Evolutionary conservation across 2,329 filamentous ascomycete species (phyloP).

Genomic region (Fusarium sp.): DNA sequence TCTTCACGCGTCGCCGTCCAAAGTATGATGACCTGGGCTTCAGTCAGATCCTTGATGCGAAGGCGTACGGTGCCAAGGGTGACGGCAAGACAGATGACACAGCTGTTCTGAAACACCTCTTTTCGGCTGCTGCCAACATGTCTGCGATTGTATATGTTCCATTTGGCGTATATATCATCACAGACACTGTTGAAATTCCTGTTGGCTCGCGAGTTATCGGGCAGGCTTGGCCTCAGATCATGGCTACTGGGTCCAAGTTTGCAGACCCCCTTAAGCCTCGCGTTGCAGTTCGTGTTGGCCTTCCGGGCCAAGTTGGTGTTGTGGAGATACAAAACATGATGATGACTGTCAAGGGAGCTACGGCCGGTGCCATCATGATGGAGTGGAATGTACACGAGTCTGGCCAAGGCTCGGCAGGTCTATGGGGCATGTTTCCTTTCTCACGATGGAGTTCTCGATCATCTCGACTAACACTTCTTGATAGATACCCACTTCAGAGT

Average conservation of each 20-base stretch:
- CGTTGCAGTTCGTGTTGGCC: slow-evolving; percentile 65
- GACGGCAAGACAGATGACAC: slow-evolving; percentile 74
- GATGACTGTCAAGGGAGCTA: slow-evolving; percentile 64
- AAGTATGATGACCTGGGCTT: too few relatives aligned
- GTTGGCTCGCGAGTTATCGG: slow-evolving; percentile 56
- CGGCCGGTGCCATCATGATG: slow-evolving; percentile 68
- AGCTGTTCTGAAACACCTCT: slow-evolving; percentile 40
- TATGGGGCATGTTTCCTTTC: slow-evolving; percentile 53
- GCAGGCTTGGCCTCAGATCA: slow-evolving; percentile 55
- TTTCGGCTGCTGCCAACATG: slow-evolving; percentile 43
- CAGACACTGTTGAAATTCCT: slow-evolving; percentile 56
- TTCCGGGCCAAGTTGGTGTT: slow-evolving; percentile 61
- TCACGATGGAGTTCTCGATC: not conserved
- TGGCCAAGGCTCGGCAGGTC: slow-evolving; percentile 51
- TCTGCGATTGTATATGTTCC: slow-evolving; percentile 53
- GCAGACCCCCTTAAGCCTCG: slow-evolving; percentile 59
- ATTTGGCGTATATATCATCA: slow-evolving; percentile 54
- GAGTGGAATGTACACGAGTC: slow-evolving; percentile 67
- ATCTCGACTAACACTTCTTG: not conserved
- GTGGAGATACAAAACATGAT: slow-evolving; percentile 72
- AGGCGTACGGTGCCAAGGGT: slow-evolving; percentile 62
- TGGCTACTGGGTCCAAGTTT: slow-evolving; percentile 60
- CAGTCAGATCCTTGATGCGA: not conserved
- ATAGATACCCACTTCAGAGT: slow-evolving; percentile 58
- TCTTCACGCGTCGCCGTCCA: slow-evolving; percentile 14